A percentile compares a stretch with the other conserved stretches of the same genome.
phyloP scores from a whole-genome alignment of 2,329 filamentous ascomycete species.

The Colletotrichum falcatum region DNA sequence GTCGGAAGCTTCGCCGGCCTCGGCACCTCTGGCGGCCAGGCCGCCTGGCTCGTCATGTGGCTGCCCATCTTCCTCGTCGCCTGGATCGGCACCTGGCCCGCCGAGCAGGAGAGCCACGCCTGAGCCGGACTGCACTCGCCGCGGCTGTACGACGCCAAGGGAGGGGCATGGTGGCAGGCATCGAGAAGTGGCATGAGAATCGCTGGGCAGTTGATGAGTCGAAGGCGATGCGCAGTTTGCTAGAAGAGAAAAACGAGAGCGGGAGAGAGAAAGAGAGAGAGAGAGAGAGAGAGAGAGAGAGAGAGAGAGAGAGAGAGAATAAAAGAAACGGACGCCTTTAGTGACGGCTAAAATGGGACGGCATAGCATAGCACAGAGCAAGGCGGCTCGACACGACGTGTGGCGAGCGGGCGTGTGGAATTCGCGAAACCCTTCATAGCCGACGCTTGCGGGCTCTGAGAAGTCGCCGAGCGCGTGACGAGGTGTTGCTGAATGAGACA shows the following conservation, averaged over 20 bases:
- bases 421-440: constrained; percentile 26
- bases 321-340: neutral
- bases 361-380: no score
- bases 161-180: neutral
- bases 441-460: neutral
- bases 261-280: no score
- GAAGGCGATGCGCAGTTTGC: no score
- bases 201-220: neutral
- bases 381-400: neutral
- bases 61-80: constrained; percentile 35
- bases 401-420: constrained; percentile 1
- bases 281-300: no score
- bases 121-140: neutral
- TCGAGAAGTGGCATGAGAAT: neutral
- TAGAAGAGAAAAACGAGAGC: no score
- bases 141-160: no score
- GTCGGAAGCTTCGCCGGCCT: constrained; percentile 27
- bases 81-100: constrained; percentile 32
- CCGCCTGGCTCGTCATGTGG: constrained; percentile 35
- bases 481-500: neutral
- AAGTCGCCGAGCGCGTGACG: neutral
- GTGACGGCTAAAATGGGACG: neutral
- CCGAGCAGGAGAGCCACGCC: constrained; percentile 24
- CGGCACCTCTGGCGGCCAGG: constrained; percentile 4
- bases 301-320: no score